Base-by-base conservation (phyloP, 2,329 filamentous ascomycete species). In the Phyllosticta citriasiana region DNA sequence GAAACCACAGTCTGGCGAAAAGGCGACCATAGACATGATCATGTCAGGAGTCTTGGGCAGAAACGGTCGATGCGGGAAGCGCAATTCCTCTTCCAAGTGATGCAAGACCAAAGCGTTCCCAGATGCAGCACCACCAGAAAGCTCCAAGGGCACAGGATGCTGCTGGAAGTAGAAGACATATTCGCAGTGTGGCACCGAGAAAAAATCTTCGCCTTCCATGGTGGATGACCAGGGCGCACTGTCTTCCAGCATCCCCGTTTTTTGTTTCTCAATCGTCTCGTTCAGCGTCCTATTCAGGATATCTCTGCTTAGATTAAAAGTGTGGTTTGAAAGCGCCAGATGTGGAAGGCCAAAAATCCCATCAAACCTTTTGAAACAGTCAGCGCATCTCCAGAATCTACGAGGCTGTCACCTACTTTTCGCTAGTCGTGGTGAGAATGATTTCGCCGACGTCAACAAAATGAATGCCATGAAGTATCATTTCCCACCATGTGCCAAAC, bases 331-430 rank as follows among this genome's bases (percentile, higher is more conserved):
- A 16, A 89, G 82, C 0, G 88, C 80, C 57, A 99, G 81, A 73
- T 97, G 91, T 26, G 94, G 92, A 55, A 97, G 77, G 2, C 87
- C 88, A 72, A 96, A 96, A 61, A 97, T 87, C 53, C 94, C 92
- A n/a, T 88, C 85, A 69, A 94, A 82, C 52, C 74, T 74, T 55
- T 9, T 26, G 30, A n/a, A n/a, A 22, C 33, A 10, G 26, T 56
- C 26, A 59, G 51, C 53, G 12, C 16, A 19, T 40, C 35, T 9
- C 50, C 2, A n/a, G 25, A 40, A 35, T 47, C 35, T 33, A 19
- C 56, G n/a, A 27, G 40, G 26, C 16, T 26, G 25, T 35, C 16
- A 61, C 69, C 62, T 64, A 94, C 77, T 96, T 97, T 70, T 96
- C 89, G 73, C 91, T 97, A 55, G 91, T 93, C 0, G 93, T 97